phyloP scores from a whole-genome alignment of 805 yeast species.

The Phaffomyces thermotolerans region DNA sequence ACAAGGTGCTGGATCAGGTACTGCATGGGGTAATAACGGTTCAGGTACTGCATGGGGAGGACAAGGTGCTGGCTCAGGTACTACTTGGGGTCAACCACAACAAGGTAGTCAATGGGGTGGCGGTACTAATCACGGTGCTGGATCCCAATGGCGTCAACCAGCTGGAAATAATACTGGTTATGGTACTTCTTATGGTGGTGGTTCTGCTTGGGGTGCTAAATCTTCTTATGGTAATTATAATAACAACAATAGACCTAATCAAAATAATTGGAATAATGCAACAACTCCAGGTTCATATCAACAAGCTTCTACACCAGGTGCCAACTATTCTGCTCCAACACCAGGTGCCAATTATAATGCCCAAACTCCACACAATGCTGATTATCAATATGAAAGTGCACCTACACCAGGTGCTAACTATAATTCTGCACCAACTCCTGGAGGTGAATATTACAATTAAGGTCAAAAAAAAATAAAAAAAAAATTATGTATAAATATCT shows the following conservation, averaged over 20 bases:
- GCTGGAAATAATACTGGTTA: conserved; percentile 28
- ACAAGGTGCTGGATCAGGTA: conserved; percentile 30
- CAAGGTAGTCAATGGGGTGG: conserved; percentile 19
- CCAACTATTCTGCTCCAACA: conserved; percentile 28
- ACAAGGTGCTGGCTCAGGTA: conserved; percentile 26
- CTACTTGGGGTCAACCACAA: conserved; percentile 31
- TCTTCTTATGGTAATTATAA: conserved; percentile 16
- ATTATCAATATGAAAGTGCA: conserved; percentile 7
- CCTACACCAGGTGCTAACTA: conserved; percentile 13
- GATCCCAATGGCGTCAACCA: conserved; percentile 18
- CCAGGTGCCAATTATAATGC: conserved; percentile 30
- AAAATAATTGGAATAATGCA: conserved; percentile 20
- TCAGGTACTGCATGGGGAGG: conserved; percentile 29
- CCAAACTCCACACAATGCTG: conserved; percentile 14
- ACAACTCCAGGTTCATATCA: conserved; percentile 30
- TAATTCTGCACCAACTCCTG: conserved; percentile 4
- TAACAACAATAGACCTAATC: conserved; percentile 11
- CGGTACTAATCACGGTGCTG: conserved; percentile 8
- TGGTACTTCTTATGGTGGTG: conserved; percentile 35
- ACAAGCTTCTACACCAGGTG: conserved; percentile 31
- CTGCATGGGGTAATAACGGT: conserved; percentile 33
- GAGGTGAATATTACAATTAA: conserved; percentile 5
- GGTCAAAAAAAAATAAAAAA: neutral
- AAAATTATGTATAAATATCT: neutral
- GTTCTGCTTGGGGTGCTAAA: conserved; percentile 32